A percentile compares a stretch with the other conserved stretches of the same genome.
Conservation (phyloP, 441 rosid genomes). For the Jatropha multifida region DNA sequence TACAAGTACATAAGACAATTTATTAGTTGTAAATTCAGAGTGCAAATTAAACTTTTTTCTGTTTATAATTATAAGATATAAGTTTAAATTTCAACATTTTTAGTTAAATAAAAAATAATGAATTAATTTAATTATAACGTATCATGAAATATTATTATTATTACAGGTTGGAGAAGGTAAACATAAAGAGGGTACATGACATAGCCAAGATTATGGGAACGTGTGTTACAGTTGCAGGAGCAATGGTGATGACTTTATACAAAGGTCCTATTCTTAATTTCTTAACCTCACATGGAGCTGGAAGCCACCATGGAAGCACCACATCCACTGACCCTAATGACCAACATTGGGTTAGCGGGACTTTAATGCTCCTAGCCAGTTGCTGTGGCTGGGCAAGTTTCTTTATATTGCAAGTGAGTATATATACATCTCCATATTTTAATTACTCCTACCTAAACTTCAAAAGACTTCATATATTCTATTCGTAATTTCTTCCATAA, state of each 20-base stretch:
- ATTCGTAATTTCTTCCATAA: no score
- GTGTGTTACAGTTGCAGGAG: constrained; percentile 68
- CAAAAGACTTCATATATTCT: no score
- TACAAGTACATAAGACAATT: no score
- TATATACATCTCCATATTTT: no score
- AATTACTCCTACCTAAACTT: no score
- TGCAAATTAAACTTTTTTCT: no score
- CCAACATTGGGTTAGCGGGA: constrained; percentile 67
- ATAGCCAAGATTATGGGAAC: constrained; percentile 82
- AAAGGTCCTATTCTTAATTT: constrained; percentile 80
- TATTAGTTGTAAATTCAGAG: no score
- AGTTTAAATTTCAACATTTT: no score
- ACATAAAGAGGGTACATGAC: constrained; percentile 59
- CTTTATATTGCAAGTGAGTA: constrained; percentile 79
- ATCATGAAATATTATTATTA: neutral
- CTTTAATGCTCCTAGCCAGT: constrained; percentile 63
- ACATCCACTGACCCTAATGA: constrained; percentile 25
- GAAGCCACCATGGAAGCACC: constrained; percentile 31
- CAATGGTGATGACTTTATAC: constrained; percentile 93
- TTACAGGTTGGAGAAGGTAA: constrained; percentile 66
- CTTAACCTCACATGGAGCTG: constrained; percentile 41
- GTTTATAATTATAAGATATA: no score
- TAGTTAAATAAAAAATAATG: no score
- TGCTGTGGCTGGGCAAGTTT: constrained; percentile 72
- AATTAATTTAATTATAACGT: no score